Conservation (phyloP, 371 early-diverging fungal species). For the Parasitella parasitica region DNA sequence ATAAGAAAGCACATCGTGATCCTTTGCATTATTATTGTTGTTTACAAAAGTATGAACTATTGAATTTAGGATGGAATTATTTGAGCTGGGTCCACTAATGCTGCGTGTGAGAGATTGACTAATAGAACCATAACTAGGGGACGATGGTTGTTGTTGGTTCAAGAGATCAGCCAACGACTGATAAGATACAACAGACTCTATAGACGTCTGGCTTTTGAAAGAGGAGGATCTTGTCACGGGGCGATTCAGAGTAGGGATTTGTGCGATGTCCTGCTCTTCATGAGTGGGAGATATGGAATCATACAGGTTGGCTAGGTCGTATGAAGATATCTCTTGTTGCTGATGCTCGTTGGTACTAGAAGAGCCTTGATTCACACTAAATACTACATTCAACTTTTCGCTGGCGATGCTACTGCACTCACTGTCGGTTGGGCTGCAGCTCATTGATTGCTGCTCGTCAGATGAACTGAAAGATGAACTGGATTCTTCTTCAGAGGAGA, state of each 20-base stretch:
- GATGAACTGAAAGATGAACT: constrained; percentile 1
- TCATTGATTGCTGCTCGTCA: constrained; percentile 1
- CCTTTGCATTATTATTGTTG: not conserved
- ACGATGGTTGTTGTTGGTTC: not conserved
- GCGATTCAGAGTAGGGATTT: not conserved
- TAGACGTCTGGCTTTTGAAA: constrained; percentile 20
- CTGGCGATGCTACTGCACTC: constrained; percentile 1
- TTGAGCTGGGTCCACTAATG: not conserved
- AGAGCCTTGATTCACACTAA: not conserved
- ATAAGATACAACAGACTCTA: constrained; percentile 14
- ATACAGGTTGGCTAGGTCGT: constrained; percentile 3
- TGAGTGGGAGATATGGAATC: not conserved
- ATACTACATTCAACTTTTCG: not conserved
- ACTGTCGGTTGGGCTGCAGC: not conserved
- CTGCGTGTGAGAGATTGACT: not conserved
- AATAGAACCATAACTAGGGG: not conserved
- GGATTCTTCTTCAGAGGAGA: constrained; percentile 1
- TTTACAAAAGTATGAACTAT: not conserved
- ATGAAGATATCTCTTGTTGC: not conserved
- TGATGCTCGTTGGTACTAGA: not conserved
- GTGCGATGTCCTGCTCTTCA: constrained; percentile 1
- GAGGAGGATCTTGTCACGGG: constrained; percentile 20
- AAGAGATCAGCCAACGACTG: constrained; percentile 23
- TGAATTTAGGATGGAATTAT: not conserved
- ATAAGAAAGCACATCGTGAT: not conserved